Conservation (phyloP, 768 basidiomycete genomes). For the Inosperma sp. region DNA sequence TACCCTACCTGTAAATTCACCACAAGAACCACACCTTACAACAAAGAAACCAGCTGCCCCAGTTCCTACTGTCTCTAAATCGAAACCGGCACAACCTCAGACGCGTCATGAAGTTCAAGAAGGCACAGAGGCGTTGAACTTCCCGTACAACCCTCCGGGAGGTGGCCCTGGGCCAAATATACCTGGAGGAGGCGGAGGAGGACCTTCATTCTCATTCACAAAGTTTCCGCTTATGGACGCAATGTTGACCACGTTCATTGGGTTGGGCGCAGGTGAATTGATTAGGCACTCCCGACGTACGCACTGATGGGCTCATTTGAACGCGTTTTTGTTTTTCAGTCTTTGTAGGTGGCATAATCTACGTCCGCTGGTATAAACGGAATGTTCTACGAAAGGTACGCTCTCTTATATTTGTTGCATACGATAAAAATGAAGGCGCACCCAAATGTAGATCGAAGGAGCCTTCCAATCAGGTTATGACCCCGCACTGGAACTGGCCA, state of each 20-base stretch:
- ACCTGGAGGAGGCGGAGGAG: constrained; percentile 31
- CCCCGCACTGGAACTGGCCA: constrained; percentile 72
- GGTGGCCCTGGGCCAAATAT: constrained; percentile 22
- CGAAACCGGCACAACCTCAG: constrained; percentile 17
- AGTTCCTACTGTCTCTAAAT: background rate
- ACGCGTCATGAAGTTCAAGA: constrained; percentile 41
- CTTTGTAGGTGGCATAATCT: background rate
- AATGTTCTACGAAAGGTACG: constrained; percentile 77
- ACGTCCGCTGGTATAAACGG: constrained; percentile 42
- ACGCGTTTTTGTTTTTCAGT: no score
- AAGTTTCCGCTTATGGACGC: constrained; percentile 48
- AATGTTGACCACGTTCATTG: constrained; percentile 54
- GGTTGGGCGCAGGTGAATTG: constrained; percentile 53
- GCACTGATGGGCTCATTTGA: background rate
- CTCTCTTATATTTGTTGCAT: background rate
- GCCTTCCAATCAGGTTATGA: constrained; percentile 81
- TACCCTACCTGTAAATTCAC: background rate
- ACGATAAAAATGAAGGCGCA: background rate
- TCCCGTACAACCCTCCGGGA: constrained; percentile 43
- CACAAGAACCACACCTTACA: background rate
- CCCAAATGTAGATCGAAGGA: constrained; percentile 54
- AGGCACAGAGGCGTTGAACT: constrained; percentile 33
- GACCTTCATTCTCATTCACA: constrained; percentile 36
- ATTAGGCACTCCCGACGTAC: background rate
- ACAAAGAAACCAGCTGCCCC: background rate